Conservation (phyloP, 441 rosid genomes). For the Jatropha podagrica region DNA sequence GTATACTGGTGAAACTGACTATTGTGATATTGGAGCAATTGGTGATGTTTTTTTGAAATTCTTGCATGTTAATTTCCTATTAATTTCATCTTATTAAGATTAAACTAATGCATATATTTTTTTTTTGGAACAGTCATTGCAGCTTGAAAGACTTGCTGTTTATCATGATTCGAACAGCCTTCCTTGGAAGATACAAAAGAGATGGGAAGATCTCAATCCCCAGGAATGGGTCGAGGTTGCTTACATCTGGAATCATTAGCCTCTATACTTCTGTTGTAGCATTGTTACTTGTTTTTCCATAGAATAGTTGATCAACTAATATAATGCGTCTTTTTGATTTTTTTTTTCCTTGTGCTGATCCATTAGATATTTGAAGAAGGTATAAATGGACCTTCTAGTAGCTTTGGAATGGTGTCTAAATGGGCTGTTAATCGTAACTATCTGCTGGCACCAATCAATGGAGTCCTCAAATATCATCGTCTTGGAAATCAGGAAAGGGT, state of each 20-base stretch:
- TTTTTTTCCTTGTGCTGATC: conserved; percentile 17
- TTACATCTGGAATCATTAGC: conserved; percentile 24
- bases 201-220: conserved; percentile 93
- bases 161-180: conserved; percentile 84
- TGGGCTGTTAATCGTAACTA: conserved; percentile 83
- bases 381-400: conserved; percentile 58
- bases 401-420: conserved; percentile 47
- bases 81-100: conserved; percentile 8
- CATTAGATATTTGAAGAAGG: conserved; percentile 95
- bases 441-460: conserved; percentile 92
- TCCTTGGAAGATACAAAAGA: conserved; percentile 81
- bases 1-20: not conserved
- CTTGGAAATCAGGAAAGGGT: conserved; percentile 94
- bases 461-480: conserved; percentile 89
- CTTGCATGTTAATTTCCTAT: not conserved
- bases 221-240: conserved; percentile 96
- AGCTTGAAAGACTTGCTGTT: conserved; percentile 91
- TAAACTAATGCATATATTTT: conserved; percentile 21
- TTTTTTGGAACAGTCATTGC: conserved; percentile 67
- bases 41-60: not conserved
- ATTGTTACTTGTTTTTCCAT: conserved; percentile 1
- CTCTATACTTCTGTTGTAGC: not conserved
- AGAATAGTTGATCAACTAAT: not conserved
- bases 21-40: not conserved
- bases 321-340: conserved; percentile 1